Percentiles rank a stretch among this genome's conserved stretches.
Evolutionary conservation across 768 basidiomycete genomes (phyloP).

Genomic region (Auriscalpium vulgare): DNA sequence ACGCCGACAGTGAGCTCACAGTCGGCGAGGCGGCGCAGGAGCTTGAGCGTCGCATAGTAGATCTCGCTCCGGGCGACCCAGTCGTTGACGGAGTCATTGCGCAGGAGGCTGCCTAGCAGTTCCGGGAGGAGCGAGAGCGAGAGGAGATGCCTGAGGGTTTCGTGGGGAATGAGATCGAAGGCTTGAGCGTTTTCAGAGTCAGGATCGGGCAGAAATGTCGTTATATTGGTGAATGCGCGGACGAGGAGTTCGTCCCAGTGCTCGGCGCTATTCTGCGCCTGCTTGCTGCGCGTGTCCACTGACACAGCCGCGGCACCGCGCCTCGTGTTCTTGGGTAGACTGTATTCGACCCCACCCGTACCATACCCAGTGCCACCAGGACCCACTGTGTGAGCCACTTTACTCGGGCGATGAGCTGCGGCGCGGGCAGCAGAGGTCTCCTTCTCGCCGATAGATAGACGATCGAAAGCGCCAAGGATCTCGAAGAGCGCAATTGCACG

Average conservation of each 20-base stretch:
- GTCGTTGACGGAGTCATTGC: conserved; percentile 49
- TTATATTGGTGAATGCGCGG: conserved; percentile 32
- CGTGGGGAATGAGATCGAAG: conserved; percentile 45
- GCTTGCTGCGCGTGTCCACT: not conserved
- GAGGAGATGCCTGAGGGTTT: conserved; percentile 33
- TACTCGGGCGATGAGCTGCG: conserved; percentile 19
- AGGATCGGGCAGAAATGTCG: conserved; percentile 36
- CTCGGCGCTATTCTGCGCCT: conserved; percentile 4
- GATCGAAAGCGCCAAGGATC: conserved; percentile 40
- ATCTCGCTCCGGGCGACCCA: conserved; percentile 40
- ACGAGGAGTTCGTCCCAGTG: conserved; percentile 35
- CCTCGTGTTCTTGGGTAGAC: not conserved
- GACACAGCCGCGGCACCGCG: not conserved
- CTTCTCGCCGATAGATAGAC: conserved; percentile 35
- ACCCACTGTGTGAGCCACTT: conserved; percentile 28
- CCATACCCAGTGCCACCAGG: conserved; percentile 48
- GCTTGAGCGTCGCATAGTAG: conserved; percentile 40
- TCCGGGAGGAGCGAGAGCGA: conserved; percentile 39
- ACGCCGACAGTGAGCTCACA: conserved; percentile 39
- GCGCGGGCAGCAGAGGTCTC: conserved; percentile 33
- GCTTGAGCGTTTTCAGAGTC: conserved; percentile 33
- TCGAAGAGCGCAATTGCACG: conserved; percentile 47
- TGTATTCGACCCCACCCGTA: conserved; percentile 15
- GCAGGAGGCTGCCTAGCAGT: conserved; percentile 35
- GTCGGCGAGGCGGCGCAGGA: conserved; percentile 41